These are phyloP conservation scores for Hypholoma sublateritium DNA, from an alignment of 768 basidiomycete species.

Conservation along the genomic window DNA sequence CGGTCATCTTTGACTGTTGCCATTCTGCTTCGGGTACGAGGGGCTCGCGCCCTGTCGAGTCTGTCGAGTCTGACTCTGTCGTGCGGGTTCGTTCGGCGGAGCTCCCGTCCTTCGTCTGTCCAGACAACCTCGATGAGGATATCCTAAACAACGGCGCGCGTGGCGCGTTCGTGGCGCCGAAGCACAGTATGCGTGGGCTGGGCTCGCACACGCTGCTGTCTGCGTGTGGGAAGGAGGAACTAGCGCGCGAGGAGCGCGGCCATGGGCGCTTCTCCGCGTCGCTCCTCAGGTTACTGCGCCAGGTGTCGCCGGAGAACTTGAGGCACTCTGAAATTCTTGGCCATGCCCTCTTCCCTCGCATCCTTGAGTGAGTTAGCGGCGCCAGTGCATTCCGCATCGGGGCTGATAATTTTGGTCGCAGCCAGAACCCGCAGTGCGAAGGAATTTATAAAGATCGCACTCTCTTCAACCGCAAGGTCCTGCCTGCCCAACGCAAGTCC, in stretches of 20 bases:
- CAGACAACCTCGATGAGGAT: conserved; percentile 1
- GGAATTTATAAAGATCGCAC: conserved; percentile 1
- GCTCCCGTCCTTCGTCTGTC: not conserved
- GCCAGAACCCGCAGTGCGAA: conserved; percentile 15
- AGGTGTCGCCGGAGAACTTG: conserved; percentile 4
- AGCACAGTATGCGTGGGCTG: not conserved
- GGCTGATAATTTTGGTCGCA: not conserved
- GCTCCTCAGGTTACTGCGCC: conserved; percentile 5
- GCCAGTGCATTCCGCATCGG: not conserved
- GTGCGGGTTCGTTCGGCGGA: not conserved
- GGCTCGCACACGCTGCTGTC: conserved; percentile 12
- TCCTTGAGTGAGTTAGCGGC: not conserved
- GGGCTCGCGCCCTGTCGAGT: not conserved
- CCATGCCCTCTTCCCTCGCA: conserved; percentile 1
- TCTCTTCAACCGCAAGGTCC: conserved; percentile 4
- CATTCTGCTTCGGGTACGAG: conserved; percentile 13
- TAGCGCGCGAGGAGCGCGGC: not conserved
- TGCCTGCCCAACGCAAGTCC: not conserved
- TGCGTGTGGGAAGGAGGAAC: conserved; percentile 11
- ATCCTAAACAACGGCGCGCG: not conserved
- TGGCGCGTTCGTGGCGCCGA: not conserved
- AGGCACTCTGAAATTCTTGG: conserved; percentile 6
- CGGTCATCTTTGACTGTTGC: conserved; percentile 15
- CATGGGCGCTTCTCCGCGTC: conserved; percentile 10
- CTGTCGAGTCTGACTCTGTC: not conserved